These are phyloP conservation scores for Vanderwaltozyma yarrowii DNA, from an alignment of 805 yeast genomes.

Conservation along the genomic window DNA sequence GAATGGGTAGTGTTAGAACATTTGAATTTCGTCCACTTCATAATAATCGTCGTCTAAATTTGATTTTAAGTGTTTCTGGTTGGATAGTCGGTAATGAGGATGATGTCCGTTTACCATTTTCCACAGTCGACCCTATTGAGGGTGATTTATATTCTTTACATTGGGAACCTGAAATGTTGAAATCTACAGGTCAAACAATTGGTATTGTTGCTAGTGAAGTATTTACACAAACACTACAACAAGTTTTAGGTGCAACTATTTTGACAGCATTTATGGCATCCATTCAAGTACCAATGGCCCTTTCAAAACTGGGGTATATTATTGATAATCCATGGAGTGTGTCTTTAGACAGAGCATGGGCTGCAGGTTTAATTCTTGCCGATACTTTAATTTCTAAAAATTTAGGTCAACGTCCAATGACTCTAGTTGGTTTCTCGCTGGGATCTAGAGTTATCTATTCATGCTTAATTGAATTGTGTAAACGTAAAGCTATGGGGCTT, in stretches of 20 bases:
- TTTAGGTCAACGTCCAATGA: constrained; percentile 85
- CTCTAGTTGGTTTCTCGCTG: constrained; percentile 84
- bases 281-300: constrained; percentile 82
- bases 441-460: constrained; percentile 91
- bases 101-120: constrained; percentile 92
- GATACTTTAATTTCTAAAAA: constrained; percentile 82
- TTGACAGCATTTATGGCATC: constrained; percentile 87
- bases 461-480: constrained; percentile 77
- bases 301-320: constrained; percentile 79
- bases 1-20: constrained; percentile 88
- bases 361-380: constrained; percentile 84
- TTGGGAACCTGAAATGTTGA: constrained; percentile 98
- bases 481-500: constrained; percentile 75
- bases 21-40: constrained; percentile 91
- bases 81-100: constrained; percentile 96
- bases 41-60: constrained; percentile 78
- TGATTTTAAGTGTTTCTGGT: constrained; percentile 85
- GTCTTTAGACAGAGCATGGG: constrained; percentile 93
- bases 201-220: constrained; percentile 90
- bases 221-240: constrained; percentile 86
- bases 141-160: constrained; percentile 86
- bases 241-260: constrained; percentile 84
- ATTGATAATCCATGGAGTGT: constrained; percentile 98
- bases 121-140: constrained; percentile 95
- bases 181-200: constrained; percentile 93